Base-by-base conservation (phyloP, 371 early-diverging fungal genomes). In the Dichotomocladium elegans region DNA sequence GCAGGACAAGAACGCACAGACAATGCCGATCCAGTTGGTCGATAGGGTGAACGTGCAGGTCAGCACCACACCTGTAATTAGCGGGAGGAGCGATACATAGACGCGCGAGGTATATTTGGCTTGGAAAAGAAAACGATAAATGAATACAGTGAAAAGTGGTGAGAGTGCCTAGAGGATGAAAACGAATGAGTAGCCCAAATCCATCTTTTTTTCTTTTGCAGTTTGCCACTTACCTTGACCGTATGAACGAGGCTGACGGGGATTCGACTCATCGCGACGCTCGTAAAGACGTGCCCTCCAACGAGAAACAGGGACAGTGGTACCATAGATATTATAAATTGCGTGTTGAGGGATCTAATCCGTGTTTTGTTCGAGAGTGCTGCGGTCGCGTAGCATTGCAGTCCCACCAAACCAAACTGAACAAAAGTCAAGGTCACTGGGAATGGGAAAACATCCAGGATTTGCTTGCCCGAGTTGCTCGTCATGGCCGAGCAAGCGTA, bases 161-260 rank as follows among this genome's bases (percentile, higher is more conserved):
- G 92, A 86, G 3, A 92, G 64, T 21, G 91, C 91, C 91, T 41
- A 46, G 7, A 46, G 26, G 6, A 11, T 25, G 2, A 47, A 12
- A 14, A 26, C 4, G 12, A 44, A 44, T 44, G 44, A 44, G 5
- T 7, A 6, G 19, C 19, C n/a, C 10, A 6, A 17, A 15, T n/a
- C 3, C n/a, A 17, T 48, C 63, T 72, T 10, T 33, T 10, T n/a
- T 37, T 17, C 40, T 5, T 10, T 37, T 37, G 3, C 44, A 21
- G 21, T 14, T 2, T n/a, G 34, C 12, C 22, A 43, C 7, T 4
- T 24, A 89, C 91, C 84, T 94, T 94, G 63, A 94, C 86, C 4
- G 93, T 93, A 58, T 94, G 93, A 6, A 91, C 90, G 49, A 92
- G 78, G 50, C 87, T 86, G 14, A 94, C 87, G 19, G 93, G 86